Base-by-base conservation (phyloP, 2,329 filamentous ascomycete genomes). In the Ophiosphaerella herpotricha region DNA sequence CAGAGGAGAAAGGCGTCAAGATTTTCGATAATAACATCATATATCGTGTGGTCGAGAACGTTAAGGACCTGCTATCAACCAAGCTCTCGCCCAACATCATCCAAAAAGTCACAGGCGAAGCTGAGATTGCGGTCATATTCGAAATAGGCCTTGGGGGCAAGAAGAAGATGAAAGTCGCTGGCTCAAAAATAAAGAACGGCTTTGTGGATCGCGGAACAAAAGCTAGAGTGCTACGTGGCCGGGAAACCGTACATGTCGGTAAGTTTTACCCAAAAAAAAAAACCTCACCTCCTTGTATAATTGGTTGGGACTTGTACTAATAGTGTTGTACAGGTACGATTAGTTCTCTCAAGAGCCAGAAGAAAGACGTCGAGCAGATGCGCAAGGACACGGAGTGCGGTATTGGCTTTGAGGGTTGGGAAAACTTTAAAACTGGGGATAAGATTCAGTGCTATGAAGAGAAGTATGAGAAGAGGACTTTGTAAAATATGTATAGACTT, bases 341-440 rank as follows among this genome's bases (percentile, higher is more conserved):
- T 37, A 82, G 85, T 14, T 90, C 90, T 1, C 84, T 99, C 50
- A 97, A 94, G 77, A 89, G 95, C 66, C 85, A 89, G 72, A 97
- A 97, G 81, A 95, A 95, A 72, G 90, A 97, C 58, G 89, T 94
- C 26, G 78, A 80, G 39, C 90, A 96, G 67, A 94, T 96, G 85
- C 86, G 85, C 64, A 97, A 96, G 75, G 92, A 91, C 50, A 85
- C 82, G n/a, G 94, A 99, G 74, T 99, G 94, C 65, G 94, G 94
- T 59, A 87, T 99, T 60, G 86, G 85, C 44, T 93, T 99, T 65
- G 85, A 88, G 3, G 82, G 80, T 29, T 99, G 91, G 85, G 80
- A 88, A 40, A 88, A 85, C 18, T 88, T 97, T 69, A 73, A 87
- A 66, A 79, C 85, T 12, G 94, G 93, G 24, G 94, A 99, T 75